Evolutionary conservation across 2,329 filamentous ascomycete species (phyloP).

Genomic region (Cercospora citrullina): DNA sequence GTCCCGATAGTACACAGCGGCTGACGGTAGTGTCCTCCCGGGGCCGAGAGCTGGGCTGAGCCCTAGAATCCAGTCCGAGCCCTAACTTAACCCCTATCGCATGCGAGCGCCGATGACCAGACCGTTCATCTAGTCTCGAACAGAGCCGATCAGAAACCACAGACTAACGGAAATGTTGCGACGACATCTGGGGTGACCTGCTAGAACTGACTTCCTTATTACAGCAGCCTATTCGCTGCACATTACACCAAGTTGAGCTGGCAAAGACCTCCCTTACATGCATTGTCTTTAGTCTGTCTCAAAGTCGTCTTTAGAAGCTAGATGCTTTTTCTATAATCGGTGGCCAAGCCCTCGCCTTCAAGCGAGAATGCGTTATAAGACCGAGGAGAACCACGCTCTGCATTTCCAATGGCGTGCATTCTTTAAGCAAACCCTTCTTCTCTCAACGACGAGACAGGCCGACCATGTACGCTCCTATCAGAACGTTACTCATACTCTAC

Average conservation of each 20-base stretch:
- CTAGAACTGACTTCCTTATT: not conserved
- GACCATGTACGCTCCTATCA: not conserved
- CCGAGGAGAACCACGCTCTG: not conserved
- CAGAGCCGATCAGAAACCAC: not conserved
- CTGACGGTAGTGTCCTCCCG: not conserved
- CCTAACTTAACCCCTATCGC: not conserved
- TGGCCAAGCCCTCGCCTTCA: not conserved
- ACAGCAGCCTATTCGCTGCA: not conserved
- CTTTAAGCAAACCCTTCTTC: too few species aligned
- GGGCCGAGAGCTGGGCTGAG: not conserved
- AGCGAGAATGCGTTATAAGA: not conserved
- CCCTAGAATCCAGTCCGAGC: not conserved
- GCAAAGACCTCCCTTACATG: not conserved
- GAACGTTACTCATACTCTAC: not conserved
- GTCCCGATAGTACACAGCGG: not conserved
- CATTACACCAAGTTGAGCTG: not conserved
- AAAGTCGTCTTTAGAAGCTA: not conserved
- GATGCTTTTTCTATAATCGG: not conserved
- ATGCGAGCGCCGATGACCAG: not conserved
- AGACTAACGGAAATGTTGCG: not conserved
- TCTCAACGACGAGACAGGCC: too few species aligned
- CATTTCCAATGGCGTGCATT: not conserved
- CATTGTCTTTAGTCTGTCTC: not conserved
- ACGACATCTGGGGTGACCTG: not conserved
- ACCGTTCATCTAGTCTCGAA: not conserved